Evolutionary conservation across 2,329 filamentous ascomycete species (phyloP).

Genomic region (Xylariales sp.): DNA sequence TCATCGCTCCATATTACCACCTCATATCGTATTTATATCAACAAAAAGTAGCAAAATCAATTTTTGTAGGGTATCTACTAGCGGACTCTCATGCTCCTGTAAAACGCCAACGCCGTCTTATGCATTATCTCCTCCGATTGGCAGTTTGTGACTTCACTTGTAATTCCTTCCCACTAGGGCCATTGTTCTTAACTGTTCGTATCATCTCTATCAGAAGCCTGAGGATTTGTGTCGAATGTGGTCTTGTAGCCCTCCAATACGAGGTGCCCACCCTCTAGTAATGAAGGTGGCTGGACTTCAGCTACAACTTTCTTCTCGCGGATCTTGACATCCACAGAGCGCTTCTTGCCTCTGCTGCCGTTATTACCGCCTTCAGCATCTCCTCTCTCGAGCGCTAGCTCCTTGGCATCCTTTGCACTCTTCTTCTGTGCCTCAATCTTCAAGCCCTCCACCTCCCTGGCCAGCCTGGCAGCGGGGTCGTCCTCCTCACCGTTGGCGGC

Average conservation of each 20-base stretch:
- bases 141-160: no score
- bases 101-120: no score
- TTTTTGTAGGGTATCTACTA: no score
- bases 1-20: no score
- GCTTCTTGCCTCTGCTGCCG: slow-evolving; percentile 22
- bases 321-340: slow-evolving; percentile 43
- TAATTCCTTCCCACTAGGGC: no score
- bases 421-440: slow-evolving; percentile 35
- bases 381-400: slow-evolving; percentile 25
- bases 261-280: slow-evolving; percentile 39
- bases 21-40: no score
- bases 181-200: neutral
- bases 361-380: no score
- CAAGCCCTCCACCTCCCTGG: slow-evolving; percentile 34
- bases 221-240: slow-evolving; percentile 25
- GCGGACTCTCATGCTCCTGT: neutral
- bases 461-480: slow-evolving; percentile 15
- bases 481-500: slow-evolving; percentile 11
- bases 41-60: no score
- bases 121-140: no score
- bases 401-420: slow-evolving; percentile 18
- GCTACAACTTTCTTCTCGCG: slow-evolving; percentile 48
- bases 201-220: neutral
- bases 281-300: no score
- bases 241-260: slow-evolving; percentile 48